Evolutionary conservation across 2,329 filamentous ascomycete genomes (phyloP), one percentile per base, ranked within the genome.

Genomic region (Hypoxylon sp.): DNA sequence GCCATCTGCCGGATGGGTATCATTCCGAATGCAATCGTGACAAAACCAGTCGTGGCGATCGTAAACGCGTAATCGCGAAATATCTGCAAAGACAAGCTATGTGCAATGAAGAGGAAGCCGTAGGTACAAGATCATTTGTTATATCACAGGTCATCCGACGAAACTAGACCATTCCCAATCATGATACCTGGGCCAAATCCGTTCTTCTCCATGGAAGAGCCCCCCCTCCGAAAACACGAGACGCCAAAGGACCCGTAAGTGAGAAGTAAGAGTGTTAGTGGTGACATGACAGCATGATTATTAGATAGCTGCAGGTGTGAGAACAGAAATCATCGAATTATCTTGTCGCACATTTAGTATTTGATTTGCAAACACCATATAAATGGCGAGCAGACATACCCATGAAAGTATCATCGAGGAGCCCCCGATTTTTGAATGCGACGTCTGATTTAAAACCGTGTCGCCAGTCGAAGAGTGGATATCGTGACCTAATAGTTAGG

Each of bases 1-100:
- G 58, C 59, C 65, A 63, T 63, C 62, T 59, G 58, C 62, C 65
- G 47, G 67, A 67, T 67, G 63, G 69, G 69, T 71, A 71, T 71
- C 69, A 69, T 71, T 66, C 69, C 66, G 59, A 55, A 61, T 58
- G 63, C 52, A 64, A 68, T 63, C 33, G 57, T 53, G 46, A 44
- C 19, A 59, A 67, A 63, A 59, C 22, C 47, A 17, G 46, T 51
- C 62, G 47, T 66, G 47, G 44, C 59, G 31, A 59, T 60, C 65
- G 57, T 59, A 60, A 14, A 17, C n/a, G 17, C 31, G 39, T n/a
- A 22, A 52, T 31, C 51, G 44, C 26, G 10, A 63, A 60, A 59
- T 63, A 63, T 63, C 35, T 57, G 59, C 67, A 60, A 55, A 44
- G 51, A 31, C 53, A 26, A 59, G 52, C 33, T 62, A 67, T 58